These are phyloP conservation scores for Panaeolus cyanescens DNA, from an alignment of 768 basidiomycete species.

Conservation along the genomic window DNA sequence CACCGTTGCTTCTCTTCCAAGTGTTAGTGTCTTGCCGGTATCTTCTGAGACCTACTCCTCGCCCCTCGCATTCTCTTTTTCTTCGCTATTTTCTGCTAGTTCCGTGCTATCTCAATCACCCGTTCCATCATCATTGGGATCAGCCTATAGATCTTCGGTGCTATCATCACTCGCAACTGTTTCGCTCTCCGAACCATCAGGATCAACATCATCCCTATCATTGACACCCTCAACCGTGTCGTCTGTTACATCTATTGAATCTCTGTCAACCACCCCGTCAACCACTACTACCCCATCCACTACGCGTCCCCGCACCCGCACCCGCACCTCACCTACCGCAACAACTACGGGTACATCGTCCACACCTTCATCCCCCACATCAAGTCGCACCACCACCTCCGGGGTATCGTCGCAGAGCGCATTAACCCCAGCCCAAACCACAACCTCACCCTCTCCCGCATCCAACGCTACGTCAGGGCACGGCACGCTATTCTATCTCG, in stretches of 20 bases:
- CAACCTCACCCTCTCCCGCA: slow-evolving; percentile 1
- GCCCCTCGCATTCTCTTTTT: background rate
- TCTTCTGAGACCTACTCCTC: background rate
- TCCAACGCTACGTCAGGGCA: slow-evolving; percentile 24
- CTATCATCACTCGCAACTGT: background rate
- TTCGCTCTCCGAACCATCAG: slow-evolving; percentile 1
- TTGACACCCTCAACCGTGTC: background rate
- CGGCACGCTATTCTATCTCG: slow-evolving; percentile 48
- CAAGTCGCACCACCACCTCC: background rate
- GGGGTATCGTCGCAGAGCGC: background rate
- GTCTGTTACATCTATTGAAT: background rate
- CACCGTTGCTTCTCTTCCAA: background rate
- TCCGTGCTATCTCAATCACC: background rate
- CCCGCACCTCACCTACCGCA: background rate
- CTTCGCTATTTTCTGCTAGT: background rate
- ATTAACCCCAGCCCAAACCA: slow-evolving; percentile 1
- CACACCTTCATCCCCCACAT: background rate
- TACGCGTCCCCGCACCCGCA: background rate
- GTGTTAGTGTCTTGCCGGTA: background rate
- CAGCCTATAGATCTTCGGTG: background rate
- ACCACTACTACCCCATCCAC: background rate
- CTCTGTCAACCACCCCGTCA: background rate
- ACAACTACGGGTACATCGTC: background rate
- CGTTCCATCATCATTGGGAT: background rate
- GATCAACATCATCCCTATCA: background rate